phyloP scores from a whole-genome alignment of 352 stramenopile species.

The Pythium dissotocum region DNA sequence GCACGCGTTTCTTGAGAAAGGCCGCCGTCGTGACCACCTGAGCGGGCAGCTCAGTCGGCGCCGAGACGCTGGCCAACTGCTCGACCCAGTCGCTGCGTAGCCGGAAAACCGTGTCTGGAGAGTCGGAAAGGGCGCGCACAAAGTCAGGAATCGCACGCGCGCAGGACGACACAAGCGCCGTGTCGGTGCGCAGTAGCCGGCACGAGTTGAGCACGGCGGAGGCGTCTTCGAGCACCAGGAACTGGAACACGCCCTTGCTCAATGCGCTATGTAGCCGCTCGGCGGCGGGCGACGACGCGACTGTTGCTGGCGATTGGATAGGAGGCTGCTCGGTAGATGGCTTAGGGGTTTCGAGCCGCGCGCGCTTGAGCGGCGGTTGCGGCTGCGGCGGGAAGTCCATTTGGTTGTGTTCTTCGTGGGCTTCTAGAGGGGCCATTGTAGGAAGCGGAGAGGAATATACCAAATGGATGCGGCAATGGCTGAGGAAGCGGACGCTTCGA shows the following conservation, averaged over 20 bases:
- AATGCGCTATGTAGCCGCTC: slow-evolving; percentile 15
- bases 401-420: slow-evolving; percentile 5
- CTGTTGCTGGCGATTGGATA: neutral
- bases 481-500: neutral
- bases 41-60: neutral
- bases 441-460: neutral
- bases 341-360: neutral
- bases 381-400: neutral
- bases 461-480: neutral
- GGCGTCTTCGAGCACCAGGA: slow-evolving; percentile 20
- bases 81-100: slow-evolving; percentile 2
- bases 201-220: slow-evolving; percentile 13
- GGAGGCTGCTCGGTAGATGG: neutral
- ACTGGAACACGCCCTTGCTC: slow-evolving; percentile 17
- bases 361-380: slow-evolving; percentile 15
- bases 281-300: neutral
- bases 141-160: slow-evolving; percentile 20
- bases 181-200: slow-evolving; percentile 16
- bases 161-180: neutral
- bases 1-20: slow-evolving; percentile 27
- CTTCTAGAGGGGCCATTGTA: neutral
- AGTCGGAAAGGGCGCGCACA: neutral
- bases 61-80: neutral
- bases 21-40: slow-evolving; percentile 19
- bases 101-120: slow-evolving; percentile 7